Evolutionary conservation across 2,329 filamentous ascomycete species (phyloP), one percentile per base, ranked within the genome.

Genomic region (Cladosporium sphaerospermum): DNA sequence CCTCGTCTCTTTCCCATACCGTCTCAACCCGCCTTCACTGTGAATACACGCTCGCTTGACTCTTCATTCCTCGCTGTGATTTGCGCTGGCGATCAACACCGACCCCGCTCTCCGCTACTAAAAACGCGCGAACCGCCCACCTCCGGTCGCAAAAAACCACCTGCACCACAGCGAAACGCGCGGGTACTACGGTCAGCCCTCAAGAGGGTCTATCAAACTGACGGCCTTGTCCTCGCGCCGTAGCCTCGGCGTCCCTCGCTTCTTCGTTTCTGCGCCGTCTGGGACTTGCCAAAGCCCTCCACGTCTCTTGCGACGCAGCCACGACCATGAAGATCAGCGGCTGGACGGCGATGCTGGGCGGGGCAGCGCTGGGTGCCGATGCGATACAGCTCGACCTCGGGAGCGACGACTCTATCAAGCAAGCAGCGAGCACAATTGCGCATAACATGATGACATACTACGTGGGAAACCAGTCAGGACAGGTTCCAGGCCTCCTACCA

Each of bases 401-500:
- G 19, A 53, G 32, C 16, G 53, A 55, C 28, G 71, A 69, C 45
- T 75, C 73, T 1, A 71, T 77, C 59, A 73, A 72, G 56, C 54
- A 63, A 52, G 74, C 74, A 14, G 73, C 75, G 6, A 62, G 61
- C 11, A 66, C 66, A 10, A 64, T 69, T n/a, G 77, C 76, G 3
- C 68, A 74, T 52, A 73, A 75, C 37, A 74, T 80, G 69, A 73
- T 80, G 70, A 63, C 63, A 18, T 78, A 74, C 58, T 82, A 82
- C 62, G 69, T 67, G 39, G 79, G 79, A n/a, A 78, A 81, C 54
- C 60, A 72, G 44, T 73, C 76, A 1, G 76, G 76, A 13, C 69
- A 72, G 9, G 74, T 74, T 19, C 77, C 77, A 8, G 79, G 79
- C 36, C 69, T 78, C 51, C 71, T 90, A 28, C 81, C 83, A 2